phyloP scores from a whole-genome alignment of 768 basidiomycete genomes.

The Trametes cingulata region DNA sequence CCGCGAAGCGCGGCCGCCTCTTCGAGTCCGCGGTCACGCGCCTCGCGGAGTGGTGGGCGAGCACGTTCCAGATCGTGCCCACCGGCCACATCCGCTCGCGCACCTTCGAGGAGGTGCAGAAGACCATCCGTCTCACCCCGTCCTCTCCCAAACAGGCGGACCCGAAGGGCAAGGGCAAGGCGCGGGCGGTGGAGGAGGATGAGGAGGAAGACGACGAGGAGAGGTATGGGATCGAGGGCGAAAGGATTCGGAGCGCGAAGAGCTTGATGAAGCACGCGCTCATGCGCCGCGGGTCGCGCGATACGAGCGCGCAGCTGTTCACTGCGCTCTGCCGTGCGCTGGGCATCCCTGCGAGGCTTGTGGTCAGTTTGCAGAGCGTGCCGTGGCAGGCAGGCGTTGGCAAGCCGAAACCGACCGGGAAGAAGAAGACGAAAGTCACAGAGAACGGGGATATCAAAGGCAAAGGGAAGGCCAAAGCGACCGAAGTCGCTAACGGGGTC shows the following conservation, averaged over 20 bases:
- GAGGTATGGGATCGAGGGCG: constrained; percentile 45
- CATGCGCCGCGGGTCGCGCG: constrained; percentile 76
- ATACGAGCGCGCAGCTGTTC: constrained; percentile 88
- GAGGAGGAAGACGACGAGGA: constrained; percentile 39
- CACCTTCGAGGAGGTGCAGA: constrained; percentile 75
- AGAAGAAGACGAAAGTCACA: constrained; percentile 32
- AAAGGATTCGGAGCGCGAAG: constrained; percentile 72
- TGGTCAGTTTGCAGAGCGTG: constrained; percentile 88
- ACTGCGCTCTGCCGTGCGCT: constrained; percentile 86
- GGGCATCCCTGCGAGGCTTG: constrained; percentile 82
- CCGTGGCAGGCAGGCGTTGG: constrained; percentile 80
- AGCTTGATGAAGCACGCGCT: constrained; percentile 94
- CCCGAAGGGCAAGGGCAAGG: constrained; percentile 34
- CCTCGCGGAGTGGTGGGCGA: constrained; percentile 84
- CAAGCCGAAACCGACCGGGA: constrained; percentile 50
- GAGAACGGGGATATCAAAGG: constrained; percentile 33
- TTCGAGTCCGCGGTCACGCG: constrained; percentile 81
- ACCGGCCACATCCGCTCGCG: constrained; percentile 72
- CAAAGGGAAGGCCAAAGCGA: constrained; percentile 29
- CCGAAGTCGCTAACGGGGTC: background rate
- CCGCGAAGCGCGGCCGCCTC: constrained; percentile 76
- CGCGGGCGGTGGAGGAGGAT: constrained; percentile 36
- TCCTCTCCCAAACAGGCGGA: background rate
- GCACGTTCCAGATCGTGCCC: constrained; percentile 62
- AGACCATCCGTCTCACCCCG: constrained; percentile 17